Evolutionary conservation across 2,329 filamentous ascomycete genomes (phyloP).

Genomic region (Xylaria sp.): DNA sequence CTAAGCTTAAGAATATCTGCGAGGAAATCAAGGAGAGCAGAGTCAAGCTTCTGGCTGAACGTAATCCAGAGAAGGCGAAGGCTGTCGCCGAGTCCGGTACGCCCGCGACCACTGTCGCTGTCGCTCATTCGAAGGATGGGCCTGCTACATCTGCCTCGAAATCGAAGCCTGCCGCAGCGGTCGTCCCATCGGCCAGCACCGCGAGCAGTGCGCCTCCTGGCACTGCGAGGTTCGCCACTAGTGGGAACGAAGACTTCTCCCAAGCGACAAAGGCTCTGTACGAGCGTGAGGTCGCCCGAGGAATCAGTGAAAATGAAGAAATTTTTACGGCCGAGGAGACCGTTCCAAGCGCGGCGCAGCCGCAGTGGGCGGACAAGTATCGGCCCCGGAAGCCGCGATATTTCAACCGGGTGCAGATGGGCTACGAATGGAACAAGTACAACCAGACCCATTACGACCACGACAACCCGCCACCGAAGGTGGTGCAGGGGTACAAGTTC

Average conservation of each 20-base stretch:
- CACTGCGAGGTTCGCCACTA: conserved; percentile 69
- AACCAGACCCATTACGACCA: conserved; percentile 99
- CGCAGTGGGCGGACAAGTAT: conserved; percentile 83
- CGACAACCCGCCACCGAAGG: conserved; percentile 95
- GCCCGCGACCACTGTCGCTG: conserved; percentile 43
- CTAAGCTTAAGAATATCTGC: conserved; percentile 77
- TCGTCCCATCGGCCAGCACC: conserved; percentile 35
- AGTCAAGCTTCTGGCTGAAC: conserved; percentile 65
- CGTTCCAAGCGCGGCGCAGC: conserved; percentile 64
- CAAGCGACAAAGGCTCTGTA: conserved; percentile 87
- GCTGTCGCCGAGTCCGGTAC: conserved; percentile 38
- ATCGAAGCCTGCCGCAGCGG: conserved; percentile 28
- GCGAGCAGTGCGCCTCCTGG: conserved; percentile 52
- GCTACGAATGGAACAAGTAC: conserved; percentile 99
- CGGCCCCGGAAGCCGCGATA: conserved; percentile 90
- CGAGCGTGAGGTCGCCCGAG: conserved; percentile 88
- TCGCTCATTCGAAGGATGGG: conserved; percentile 37
- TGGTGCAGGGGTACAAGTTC: conserved; percentile 99
- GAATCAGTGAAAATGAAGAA: conserved; percentile 91
- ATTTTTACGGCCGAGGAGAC: conserved; percentile 91
- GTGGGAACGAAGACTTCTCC: conserved; percentile 77
- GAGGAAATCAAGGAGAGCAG: conserved; percentile 74
- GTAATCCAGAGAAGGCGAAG: conserved; percentile 69
- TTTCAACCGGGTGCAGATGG: conserved; percentile 98
- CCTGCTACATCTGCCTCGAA: conserved; percentile 27